Evolutionary conservation across 1,284 basidiomycete genomes (phyloP).

Genomic region (Puccinia horiana): DNA sequence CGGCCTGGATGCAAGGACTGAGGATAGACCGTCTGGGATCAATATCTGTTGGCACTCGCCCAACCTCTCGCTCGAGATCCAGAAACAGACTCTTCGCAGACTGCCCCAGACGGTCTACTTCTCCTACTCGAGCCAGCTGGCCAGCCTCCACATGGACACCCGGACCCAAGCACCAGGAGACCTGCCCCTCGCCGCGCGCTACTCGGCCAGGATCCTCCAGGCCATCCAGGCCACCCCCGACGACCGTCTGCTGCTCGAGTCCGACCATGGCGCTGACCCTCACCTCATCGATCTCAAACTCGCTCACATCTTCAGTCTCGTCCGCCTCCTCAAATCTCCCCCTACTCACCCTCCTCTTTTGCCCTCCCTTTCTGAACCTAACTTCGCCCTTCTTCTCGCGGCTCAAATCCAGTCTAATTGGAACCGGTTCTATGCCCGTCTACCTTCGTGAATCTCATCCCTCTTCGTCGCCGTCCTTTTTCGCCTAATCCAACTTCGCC

Average conservation of each 20-base stretch:
- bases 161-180: too few species aligned
- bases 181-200: background rate
- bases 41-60: constrained; percentile 34
- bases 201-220: background rate
- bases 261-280: constrained; percentile 2
- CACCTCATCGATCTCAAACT: background rate
- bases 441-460: background rate
- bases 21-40: background rate
- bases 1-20: too few species aligned
- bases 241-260: constrained; percentile 23
- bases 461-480: background rate
- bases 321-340: background rate
- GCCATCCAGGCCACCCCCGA: constrained; percentile 18
- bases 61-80: background rate
- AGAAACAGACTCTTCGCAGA: background rate
- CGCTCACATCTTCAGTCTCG: background rate
- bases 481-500: too few species aligned
- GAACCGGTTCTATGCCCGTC: background rate
- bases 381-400: background rate
- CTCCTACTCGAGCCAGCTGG: background rate
- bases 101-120: constrained; percentile 14
- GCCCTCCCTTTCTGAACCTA: background rate
- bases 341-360: background rate
- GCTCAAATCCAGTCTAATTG: background rate
- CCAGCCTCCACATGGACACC: background rate